Evolutionary conservation across 371 early-diverging fungal species (phyloP).

Genomic region (Blastocladiella emersonii): DNA sequence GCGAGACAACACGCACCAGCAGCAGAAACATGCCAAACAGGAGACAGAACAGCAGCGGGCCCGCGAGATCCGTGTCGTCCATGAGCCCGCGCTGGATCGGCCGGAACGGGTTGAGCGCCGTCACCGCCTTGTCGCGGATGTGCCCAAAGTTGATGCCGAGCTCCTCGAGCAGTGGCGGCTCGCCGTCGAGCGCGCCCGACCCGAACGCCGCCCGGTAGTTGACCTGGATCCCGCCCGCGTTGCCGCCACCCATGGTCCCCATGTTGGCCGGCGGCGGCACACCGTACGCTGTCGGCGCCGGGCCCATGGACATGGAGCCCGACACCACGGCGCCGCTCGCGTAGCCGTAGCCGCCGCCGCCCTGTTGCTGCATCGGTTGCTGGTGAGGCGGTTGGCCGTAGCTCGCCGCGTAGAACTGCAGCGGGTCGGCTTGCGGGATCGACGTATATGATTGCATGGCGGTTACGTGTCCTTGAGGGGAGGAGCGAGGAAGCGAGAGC

Average conservation of each 20-base stretch:
- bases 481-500: too few relatives aligned
- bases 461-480: too few relatives aligned
- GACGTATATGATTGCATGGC: too few relatives aligned
- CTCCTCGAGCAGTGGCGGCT: constrained; percentile 80
- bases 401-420: background rate
- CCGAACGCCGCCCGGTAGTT: constrained; percentile 33
- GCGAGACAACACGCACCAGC: constrained; percentile 25
- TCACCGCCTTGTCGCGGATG: constrained; percentile 64
- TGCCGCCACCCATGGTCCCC: too few relatives aligned
- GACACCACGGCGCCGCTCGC: background rate
- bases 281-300: background rate
- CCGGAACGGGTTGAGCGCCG: constrained; percentile 80
- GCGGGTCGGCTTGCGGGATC: background rate
- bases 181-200: constrained; percentile 74
- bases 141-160: constrained; percentile 83
- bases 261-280: background rate
- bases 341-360: background rate
- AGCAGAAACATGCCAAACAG: constrained; percentile 77
- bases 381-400: background rate
- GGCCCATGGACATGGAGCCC: background rate
- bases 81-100: constrained; percentile 79
- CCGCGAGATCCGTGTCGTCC: constrained; percentile 89
- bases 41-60: constrained; percentile 80
- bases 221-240: background rate
- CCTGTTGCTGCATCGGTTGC: too few relatives aligned